These are phyloP conservation scores for Theobroma grandiflorum DNA, from an alignment of 441 rosid species.

Conservation along the genomic window DNA sequence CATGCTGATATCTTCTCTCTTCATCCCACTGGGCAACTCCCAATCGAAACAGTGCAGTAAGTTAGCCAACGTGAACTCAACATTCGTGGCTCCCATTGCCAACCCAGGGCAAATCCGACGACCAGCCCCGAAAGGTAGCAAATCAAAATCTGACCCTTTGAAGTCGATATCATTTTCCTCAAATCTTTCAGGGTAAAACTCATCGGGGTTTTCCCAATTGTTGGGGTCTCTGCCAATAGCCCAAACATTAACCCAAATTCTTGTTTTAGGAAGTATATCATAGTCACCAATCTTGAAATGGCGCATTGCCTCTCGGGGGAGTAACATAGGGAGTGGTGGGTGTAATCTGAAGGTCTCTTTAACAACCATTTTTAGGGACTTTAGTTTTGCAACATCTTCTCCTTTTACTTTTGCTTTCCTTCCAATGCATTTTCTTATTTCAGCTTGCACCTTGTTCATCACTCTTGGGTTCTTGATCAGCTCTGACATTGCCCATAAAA, in stretches of 20 bases:
- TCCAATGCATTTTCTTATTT: conserved; percentile 7
- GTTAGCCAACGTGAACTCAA: conserved; percentile 21
- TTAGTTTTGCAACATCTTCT: not conserved
- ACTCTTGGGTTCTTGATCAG: conserved; percentile 25
- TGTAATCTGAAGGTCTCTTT: conserved; percentile 33
- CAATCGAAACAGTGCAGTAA: conserved; percentile 25
- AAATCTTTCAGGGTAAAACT: conserved; percentile 29
- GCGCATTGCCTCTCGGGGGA: not conserved
- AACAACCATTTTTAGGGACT: conserved; percentile 23
- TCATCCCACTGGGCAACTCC: conserved; percentile 24
- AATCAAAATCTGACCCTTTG: conserved; percentile 22
- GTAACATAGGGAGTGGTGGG: conserved; percentile 21
- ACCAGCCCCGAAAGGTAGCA: conserved; percentile 28
- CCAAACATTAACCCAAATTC: conserved; percentile 11
- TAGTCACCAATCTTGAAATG: conserved; percentile 18
- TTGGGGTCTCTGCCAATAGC: conserved; percentile 26
- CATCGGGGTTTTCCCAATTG: conserved; percentile 19
- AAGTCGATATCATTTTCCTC: conserved; percentile 14
- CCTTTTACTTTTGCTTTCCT: conserved; percentile 17
- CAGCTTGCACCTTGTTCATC: conserved; percentile 18
- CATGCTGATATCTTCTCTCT: conserved; percentile 24
- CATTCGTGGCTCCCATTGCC: conserved; percentile 27
- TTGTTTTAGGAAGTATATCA: conserved; percentile 18
- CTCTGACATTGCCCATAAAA: conserved; percentile 28
- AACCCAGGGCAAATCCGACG: conserved; percentile 28